These are phyloP conservation scores for Verbascum thapsus DNA, from an alignment of 257 asterid species.

Conservation along the genomic window DNA sequence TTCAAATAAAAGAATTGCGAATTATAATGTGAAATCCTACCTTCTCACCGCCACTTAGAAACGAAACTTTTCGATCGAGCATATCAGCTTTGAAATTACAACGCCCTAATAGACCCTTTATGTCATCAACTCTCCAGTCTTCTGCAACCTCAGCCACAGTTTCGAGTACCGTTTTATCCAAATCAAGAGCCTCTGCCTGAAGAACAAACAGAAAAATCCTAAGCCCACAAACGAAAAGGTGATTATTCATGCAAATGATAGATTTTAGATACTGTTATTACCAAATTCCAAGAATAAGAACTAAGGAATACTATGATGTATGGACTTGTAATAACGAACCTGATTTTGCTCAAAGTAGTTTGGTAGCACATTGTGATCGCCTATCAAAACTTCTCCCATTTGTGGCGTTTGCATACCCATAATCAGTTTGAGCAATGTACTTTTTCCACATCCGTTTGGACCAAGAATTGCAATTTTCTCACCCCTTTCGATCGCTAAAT, in stretches of 20 bases:
- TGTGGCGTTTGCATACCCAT: constrained; percentile 80
- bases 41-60: constrained; percentile 99
- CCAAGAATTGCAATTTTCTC: constrained; percentile 96
- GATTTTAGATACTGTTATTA: not conserved
- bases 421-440: constrained; percentile 87
- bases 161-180: constrained; percentile 69
- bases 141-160: constrained; percentile 96
- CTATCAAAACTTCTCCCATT: constrained; percentile 73
- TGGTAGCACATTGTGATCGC: constrained; percentile 91
- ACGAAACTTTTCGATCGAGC: constrained; percentile 92
- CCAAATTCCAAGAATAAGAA: constrained; percentile 1
- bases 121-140: constrained; percentile 94
- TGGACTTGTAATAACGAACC: constrained; percentile 66
- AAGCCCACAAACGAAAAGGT: constrained; percentile 6
- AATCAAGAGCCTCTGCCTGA: constrained; percentile 98
- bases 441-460: constrained; percentile 98
- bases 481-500: constrained; percentile 81
- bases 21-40: constrained; percentile 37
- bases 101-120: constrained; percentile 95
- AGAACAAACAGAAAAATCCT: constrained; percentile 15
- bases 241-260: not conserved
- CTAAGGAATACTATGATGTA: not conserved
- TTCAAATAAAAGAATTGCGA: too few species aligned
- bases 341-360: constrained; percentile 98
- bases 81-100: constrained; percentile 84